These are phyloP conservation scores for Tripterygium wilfordii DNA, from an alignment of 177 flowering plant species.

Conservation along the genomic window DNA sequence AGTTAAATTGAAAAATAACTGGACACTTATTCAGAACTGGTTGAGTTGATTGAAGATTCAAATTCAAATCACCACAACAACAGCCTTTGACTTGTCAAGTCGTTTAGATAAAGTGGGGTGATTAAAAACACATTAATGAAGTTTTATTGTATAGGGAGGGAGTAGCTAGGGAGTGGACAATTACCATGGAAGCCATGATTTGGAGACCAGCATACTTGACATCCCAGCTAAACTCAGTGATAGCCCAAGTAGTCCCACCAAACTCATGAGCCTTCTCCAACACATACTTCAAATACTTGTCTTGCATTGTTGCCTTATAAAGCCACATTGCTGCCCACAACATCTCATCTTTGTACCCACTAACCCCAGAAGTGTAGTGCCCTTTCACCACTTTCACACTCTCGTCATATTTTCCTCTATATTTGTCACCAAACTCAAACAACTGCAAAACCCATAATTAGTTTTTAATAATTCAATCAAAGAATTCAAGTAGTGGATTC, in stretches of 20 bases:
- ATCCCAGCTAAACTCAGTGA: slow-evolving; percentile 91
- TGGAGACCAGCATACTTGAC: slow-evolving; percentile 88
- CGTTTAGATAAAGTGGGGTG: too few relatives aligned
- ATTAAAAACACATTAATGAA: too few relatives aligned
- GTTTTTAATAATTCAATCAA: background rate
- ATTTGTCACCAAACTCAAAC: slow-evolving; percentile 80
- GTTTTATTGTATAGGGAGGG: slow-evolving; percentile 15
- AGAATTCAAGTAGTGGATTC: background rate
- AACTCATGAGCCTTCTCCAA: slow-evolving; percentile 48
- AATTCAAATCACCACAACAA: too few relatives aligned
- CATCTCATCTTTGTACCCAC: slow-evolving; percentile 86
- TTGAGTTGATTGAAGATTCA: too few relatives aligned
- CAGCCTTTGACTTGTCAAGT: too few relatives aligned
- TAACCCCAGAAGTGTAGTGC: slow-evolving; percentile 70
- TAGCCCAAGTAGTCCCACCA: slow-evolving; percentile 84
- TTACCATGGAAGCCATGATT: slow-evolving; percentile 61
- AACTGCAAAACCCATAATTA: slow-evolving; percentile 36
- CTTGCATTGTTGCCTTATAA: slow-evolving; percentile 69
- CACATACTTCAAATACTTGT: slow-evolving; percentile 43
- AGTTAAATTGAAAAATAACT: too few relatives aligned
- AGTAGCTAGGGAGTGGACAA: background rate
- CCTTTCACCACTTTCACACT: slow-evolving; percentile 52
- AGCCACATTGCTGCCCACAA: slow-evolving; percentile 95
- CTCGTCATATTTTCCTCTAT: slow-evolving; percentile 67
- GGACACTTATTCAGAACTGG: too few relatives aligned